Base-by-base conservation (phyloP, 495 filamentous ascomycete genomes). In the Aspergillus sclerotioniger region DNA sequence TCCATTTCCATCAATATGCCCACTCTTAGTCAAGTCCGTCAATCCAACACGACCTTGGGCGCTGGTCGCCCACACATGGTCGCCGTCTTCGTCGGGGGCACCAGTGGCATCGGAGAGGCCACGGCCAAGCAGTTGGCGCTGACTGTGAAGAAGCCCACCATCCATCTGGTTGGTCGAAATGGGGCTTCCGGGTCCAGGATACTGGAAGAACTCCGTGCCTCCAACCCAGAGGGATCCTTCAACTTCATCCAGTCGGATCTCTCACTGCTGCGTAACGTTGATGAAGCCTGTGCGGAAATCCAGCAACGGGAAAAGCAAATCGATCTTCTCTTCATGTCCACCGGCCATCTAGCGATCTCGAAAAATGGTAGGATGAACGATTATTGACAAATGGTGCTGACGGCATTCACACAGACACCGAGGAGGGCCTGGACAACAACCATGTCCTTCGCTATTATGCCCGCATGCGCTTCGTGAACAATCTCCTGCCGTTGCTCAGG, bases 1-100 rank as follows among this genome's bases (percentile, higher is more conserved):
- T n/a, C n/a, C n/a, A 39, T 19, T 15, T n/a, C 21, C 44, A 41
- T 31, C 16, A 51, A n/a, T 7, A 63, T 63, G 61, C 56, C 53
- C 13, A 49, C 32, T 16, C 47, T 63, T 15, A 45, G 20, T 28
- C 39, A 63, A 45, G 57, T 54, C 43, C 61, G 57, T 25, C 32
- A 52, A 41, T 60, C 62, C 17, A 64, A 64, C 25, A 28, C 55
- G 4, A 21, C 47, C 3, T 56, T 64, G 8, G 61, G 65, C 6
- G 20, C 56, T 0, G 68, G 81, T 15, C 77, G 77, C 8, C 29
- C 68, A 0, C 70, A 73, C 4, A 64, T 82, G 1, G 75, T 82
- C 3, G 82, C 77, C 29, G 77, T 87, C 51, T 85, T 86, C 60
- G 80, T 83, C 10, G 85, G 87, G 32, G 87, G 69, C 20, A 90